Evolutionary conservation across 2,329 filamentous ascomycete species (phyloP).

Genomic region (Lachnellula subtilissima): DNA sequence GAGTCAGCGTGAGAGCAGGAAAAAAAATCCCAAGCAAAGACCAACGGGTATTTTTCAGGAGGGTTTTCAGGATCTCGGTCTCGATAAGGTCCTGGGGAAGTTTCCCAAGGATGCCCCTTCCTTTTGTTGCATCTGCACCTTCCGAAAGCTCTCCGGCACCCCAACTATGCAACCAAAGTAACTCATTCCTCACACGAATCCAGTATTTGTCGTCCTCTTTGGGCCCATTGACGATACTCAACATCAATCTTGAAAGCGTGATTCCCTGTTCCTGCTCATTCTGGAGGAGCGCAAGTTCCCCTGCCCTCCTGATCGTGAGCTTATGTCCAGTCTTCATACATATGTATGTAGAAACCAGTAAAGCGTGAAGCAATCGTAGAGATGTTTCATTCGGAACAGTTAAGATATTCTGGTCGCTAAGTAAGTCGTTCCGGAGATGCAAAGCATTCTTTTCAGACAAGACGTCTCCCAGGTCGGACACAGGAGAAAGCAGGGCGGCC

Average conservation of each 20-base stretch:
- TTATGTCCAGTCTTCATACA: slow-evolving; percentile 46
- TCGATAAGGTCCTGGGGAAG: slow-evolving; percentile 61
- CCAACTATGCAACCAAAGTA: slow-evolving; percentile 74
- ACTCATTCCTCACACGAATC: slow-evolving; percentile 54
- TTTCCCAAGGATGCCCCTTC: slow-evolving; percentile 50
- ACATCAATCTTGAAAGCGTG: slow-evolving; percentile 46
- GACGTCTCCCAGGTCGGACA: slow-evolving; percentile 33
- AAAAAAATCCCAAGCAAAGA: slow-evolving; percentile 10
- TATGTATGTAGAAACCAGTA: slow-evolving; percentile 57
- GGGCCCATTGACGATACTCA: slow-evolving; percentile 36
- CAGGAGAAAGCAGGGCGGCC: slow-evolving; percentile 42
- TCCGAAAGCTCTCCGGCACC: slow-evolving; percentile 45
- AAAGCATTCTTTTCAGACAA: slow-evolving; percentile 39
- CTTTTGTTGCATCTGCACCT: slow-evolving; percentile 33
- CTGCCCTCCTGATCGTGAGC: slow-evolving; percentile 49
- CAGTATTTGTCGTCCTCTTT: slow-evolving; percentile 61
- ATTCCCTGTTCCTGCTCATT: slow-evolving; percentile 60
- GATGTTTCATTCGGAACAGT: slow-evolving; percentile 55
- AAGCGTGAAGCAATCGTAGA: slow-evolving; percentile 55
- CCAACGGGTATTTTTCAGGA: slow-evolving; percentile 59
- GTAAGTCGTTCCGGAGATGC: slow-evolving; percentile 47
- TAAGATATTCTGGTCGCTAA: slow-evolving; percentile 57
- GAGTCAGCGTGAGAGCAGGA: slow-evolving; percentile 5
- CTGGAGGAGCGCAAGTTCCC: slow-evolving; percentile 60
- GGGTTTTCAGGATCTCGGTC: slow-evolving; percentile 62